Evolutionary conservation across 2,329 filamentous ascomycete species (phyloP), one percentile per base, ranked within the genome.

Genomic region (Monosporascus sp.): DNA sequence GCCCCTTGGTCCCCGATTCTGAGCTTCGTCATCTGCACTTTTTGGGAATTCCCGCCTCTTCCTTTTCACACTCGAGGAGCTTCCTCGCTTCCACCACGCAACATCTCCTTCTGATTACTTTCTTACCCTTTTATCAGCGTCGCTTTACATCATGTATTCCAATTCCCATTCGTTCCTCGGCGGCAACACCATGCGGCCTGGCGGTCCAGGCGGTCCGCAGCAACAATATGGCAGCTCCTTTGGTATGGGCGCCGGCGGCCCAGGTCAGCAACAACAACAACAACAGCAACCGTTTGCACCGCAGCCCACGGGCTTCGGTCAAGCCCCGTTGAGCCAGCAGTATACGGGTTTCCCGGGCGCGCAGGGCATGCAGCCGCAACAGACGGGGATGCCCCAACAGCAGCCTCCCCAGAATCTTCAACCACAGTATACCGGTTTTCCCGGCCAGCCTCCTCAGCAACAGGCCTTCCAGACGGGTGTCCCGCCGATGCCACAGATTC

Each of bases 91-190:
- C 58, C 53, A 49, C 58, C 52, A 47, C 53, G 55, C 47, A 55
- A 52, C 31, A 38, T 31, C 53, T 41, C 37, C 52, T 49, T 58
- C 22, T 51, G 47, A 39, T 47, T 47, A 38, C 37, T 27, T 45
- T 27, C 48, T 50, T 52, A 35, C 37, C 31, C 38, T 53, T 60
- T 51, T 47, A 52, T 51, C 52, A 54, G 18, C 31, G 45, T 49
- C 53, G 31, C 31, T 44, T 49, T 46, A 50, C 59, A 58, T 47
- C 73, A 97, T 97, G 93, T 97, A 90, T 76, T 94, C 90, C 61
- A 90, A 87, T 70, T 89, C 90, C 61, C 95, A 89, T 77, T 86
- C 89, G 59, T 97, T 87, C 72, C 75, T 96, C 65, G 90, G 90
- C 72, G 82, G 80, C 70, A 90, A 86, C 68, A 87, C 80, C 76